Percentiles rank a stretch among this genome's conserved stretches.
Conservation (phyloP, 768 basidiomycete species). For the Boletus reticulatus region DNA sequence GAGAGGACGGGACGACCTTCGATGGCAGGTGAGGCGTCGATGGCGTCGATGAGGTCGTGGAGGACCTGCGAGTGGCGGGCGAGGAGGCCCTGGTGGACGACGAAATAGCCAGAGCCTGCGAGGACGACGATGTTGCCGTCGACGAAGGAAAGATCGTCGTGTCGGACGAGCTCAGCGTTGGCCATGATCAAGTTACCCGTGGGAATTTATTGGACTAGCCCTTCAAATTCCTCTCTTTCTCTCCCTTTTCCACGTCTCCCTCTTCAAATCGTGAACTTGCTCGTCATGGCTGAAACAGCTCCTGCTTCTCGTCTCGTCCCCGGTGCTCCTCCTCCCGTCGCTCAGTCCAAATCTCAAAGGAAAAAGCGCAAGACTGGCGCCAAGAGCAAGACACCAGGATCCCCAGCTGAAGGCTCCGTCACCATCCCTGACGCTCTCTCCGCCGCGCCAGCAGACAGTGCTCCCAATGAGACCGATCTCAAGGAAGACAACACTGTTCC, state of each 20-base stretch:
- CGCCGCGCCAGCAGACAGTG: slow-evolving; percentile 47
- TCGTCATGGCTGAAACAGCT: slow-evolving; percentile 34
- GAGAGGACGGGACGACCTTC: slow-evolving; percentile 58
- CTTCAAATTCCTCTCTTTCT: slow-evolving; percentile 11
- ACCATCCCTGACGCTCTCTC: slow-evolving; percentile 44
- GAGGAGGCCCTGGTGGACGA: slow-evolving; percentile 67
- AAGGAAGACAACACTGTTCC: slow-evolving; percentile 47
- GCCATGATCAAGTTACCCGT: slow-evolving; percentile 16
- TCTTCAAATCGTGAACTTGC: not conserved
- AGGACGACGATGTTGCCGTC: slow-evolving; percentile 72
- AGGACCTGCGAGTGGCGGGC: slow-evolving; percentile 61
- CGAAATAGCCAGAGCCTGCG: slow-evolving; percentile 55
- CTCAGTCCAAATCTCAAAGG: slow-evolving; percentile 57
- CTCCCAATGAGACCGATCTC: slow-evolving; percentile 45
- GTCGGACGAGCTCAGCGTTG: slow-evolving; percentile 33
- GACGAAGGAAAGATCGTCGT: slow-evolving; percentile 57
- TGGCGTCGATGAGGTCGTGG: slow-evolving; percentile 35
- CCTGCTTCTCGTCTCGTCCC: slow-evolving; percentile 59
- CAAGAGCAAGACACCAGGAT: slow-evolving; percentile 44
- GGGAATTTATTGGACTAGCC: slow-evolving; percentile 8
- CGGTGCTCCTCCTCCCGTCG: slow-evolving; percentile 67
- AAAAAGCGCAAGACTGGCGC: slow-evolving; percentile 69
- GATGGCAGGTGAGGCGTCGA: slow-evolving; percentile 30
- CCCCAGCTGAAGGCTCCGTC: slow-evolving; percentile 40
- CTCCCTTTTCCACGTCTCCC: slow-evolving; percentile 1